A percentile compares a stretch with the other conserved stretches of the same genome.
phyloP scores from a whole-genome alignment of 345 rosid genomes.

The Bruguiera gymnorhiza region DNA sequence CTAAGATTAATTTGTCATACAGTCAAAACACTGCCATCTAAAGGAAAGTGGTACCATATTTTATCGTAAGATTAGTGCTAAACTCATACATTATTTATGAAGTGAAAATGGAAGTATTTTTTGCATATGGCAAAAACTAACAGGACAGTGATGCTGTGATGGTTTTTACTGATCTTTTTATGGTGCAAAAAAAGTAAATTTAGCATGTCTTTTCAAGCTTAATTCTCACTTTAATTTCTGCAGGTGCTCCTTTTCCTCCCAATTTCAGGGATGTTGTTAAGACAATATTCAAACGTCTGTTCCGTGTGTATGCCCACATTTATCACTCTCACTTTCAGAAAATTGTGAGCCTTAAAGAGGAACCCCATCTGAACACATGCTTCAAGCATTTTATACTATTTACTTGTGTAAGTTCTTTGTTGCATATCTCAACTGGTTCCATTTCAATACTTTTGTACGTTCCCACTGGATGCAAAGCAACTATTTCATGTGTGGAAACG shows the following conservation, averaged over 20 bases:
- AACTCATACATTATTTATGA: no score
- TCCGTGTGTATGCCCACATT: constrained; percentile 96
- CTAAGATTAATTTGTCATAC: background rate
- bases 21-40: background rate
- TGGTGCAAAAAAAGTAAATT: background rate
- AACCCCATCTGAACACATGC: constrained; percentile 98
- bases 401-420: constrained; percentile 66
- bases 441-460: no score
- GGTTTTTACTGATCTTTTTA: background rate
- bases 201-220: background rate
- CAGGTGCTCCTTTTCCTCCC: constrained; percentile 96
- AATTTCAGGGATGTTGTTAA: constrained; percentile 96
- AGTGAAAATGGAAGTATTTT: no score
- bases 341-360: constrained; percentile 98
- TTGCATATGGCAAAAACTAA: no score
- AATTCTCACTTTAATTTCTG: constrained; percentile 14
- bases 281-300: constrained; percentile 88
- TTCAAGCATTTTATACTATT: constrained; percentile 97
- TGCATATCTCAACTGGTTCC: background rate
- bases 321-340: constrained; percentile 98
- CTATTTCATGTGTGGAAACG: no score
- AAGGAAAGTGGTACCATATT: background rate
- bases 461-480: no score
- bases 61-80: background rate
- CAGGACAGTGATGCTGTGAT: no score